Base-by-base conservation (phyloP, 2,329 filamentous ascomycete species). In the Pseudogymnoascus verrucosus region DNA sequence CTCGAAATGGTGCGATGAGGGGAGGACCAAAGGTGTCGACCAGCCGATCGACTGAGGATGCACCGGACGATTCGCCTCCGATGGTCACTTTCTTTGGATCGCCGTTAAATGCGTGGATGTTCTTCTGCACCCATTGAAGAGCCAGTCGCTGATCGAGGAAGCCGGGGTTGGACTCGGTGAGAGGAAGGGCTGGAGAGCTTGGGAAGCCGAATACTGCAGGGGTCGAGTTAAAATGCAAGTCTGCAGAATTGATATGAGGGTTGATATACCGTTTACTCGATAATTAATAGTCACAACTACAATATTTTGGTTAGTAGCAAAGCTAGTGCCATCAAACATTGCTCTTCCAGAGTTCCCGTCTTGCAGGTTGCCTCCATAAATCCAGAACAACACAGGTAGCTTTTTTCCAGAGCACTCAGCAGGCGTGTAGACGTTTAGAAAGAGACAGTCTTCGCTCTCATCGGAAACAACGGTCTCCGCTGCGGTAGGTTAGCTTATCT, bases 41-140 rank as follows among this genome's bases (percentile, higher is more conserved):
- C n/a, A 60, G 28, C 14, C 60, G 54, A 19, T 65, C 34, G 23
- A 42, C 51, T 23, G 44, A 37, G 42, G 40, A 80, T 1, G 75
- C 83, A 1, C 84, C 83, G 0, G 83, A 82, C 10, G 78, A 81
- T 65, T 83, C 80, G 0, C 84, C 83, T 66, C 79, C 79, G n/a
- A 85, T 77, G 0, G 81, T 83, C 1, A 86, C 79, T 10, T 79
- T 76, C 1, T 70, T 66, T 0, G 77, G 76, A 57, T 85, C 78
- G 6, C 83, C 82, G 0, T 83, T 82, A 63, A 86, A 85, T 1
- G 76, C 70, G 4, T 72, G 68, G 63, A 85, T 82, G 64, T 85
- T 73, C 14, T 74, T 76, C 51, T 82, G 78, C 0, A 85, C 78
- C 76, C 84, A 86, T 65, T 78, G 69, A 2, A 86, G 70, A 2